A percentile compares a stretch with the other conserved stretches of the same genome.
Conservation (phyloP, 768 basidiomycete species). For the Mrakia blollopis region DNA sequence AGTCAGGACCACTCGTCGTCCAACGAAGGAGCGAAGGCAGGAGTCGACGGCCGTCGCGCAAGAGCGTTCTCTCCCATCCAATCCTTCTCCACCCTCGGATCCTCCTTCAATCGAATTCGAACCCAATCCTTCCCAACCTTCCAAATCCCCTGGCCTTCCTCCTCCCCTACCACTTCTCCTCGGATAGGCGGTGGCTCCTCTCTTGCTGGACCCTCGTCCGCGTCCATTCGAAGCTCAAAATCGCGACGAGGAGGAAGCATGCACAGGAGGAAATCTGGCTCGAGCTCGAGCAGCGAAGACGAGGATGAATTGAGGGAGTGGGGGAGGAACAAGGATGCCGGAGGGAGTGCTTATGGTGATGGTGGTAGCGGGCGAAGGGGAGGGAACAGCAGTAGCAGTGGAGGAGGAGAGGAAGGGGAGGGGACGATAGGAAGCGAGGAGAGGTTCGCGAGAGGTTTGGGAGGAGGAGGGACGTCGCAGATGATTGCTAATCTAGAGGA, state of each 20-base stretch:
- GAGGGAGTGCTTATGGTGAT: neutral
- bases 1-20: neutral
- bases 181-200: neutral
- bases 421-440: neutral
- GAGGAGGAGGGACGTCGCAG: neutral
- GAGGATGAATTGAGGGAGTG: constrained; percentile 14
- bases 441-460: neutral
- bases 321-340: neutral
- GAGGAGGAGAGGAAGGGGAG: neutral
- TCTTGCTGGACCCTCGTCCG: neutral
- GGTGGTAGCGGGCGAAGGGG: neutral
- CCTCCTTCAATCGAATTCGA: constrained; percentile 26
- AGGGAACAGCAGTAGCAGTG: neutral
- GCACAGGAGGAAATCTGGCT: neutral
- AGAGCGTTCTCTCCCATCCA: neutral
- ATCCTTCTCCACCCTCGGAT: neutral
- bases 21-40: neutral
- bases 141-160: constrained; percentile 8
- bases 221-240: neutral
- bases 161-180: neutral
- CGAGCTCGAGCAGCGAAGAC: constrained; percentile 1
- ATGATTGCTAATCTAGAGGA: neutral
- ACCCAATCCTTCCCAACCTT: constrained; percentile 29
- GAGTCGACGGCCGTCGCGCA: neutral
- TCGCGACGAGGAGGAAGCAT: neutral